Conservation (phyloP, 192 early-diverging fungal species). For the Coemansia sp. region DNA sequence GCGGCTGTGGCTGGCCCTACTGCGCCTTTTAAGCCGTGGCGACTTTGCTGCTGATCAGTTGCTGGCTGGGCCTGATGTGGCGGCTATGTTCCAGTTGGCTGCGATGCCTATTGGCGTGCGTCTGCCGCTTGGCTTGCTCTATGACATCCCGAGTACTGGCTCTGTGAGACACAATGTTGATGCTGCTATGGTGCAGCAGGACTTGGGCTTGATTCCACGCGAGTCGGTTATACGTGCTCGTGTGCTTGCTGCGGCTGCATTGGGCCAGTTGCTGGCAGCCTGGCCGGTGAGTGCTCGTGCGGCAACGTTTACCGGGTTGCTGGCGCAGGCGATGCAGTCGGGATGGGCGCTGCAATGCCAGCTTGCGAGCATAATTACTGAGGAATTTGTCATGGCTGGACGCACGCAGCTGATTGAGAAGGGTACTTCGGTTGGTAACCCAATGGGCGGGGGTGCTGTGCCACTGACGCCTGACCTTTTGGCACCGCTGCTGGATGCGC, state of each 20-base stretch:
- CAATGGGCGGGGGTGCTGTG: slow-evolving; percentile 22
- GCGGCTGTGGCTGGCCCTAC: slow-evolving; percentile 67
- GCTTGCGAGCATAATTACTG: slow-evolving; percentile 70
- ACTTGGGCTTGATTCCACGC: slow-evolving; percentile 75
- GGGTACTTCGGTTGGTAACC: background rate
- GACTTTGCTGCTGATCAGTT: slow-evolving; percentile 19
- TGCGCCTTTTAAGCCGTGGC: slow-evolving; percentile 11
- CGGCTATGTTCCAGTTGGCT: slow-evolving; percentile 64
- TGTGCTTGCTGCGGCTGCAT: slow-evolving; percentile 68
- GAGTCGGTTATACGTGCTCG: slow-evolving; percentile 82
- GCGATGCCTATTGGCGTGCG: slow-evolving; percentile 88
- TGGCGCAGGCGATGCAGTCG: slow-evolving; percentile 65
- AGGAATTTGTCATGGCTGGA: slow-evolving; percentile 74
- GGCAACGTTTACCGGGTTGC: slow-evolving; percentile 51
- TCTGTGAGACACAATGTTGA: slow-evolving; percentile 74
- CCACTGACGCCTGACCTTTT: slow-evolving; percentile 51
- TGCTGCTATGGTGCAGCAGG: slow-evolving; percentile 86
- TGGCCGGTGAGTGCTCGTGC: slow-evolving; percentile 58
- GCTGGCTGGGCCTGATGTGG: slow-evolving; percentile 9
- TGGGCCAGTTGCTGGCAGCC: slow-evolving; percentile 70
- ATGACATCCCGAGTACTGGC: background rate
- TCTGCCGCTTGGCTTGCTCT: slow-evolving; percentile 57
- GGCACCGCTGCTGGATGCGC: slow-evolving; percentile 54
- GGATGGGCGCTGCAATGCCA: slow-evolving; percentile 76
- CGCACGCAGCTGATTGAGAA: slow-evolving; percentile 25